phyloP scores from a whole-genome alignment of 345 rosid genomes.

The Excoecaria agallocha region DNA sequence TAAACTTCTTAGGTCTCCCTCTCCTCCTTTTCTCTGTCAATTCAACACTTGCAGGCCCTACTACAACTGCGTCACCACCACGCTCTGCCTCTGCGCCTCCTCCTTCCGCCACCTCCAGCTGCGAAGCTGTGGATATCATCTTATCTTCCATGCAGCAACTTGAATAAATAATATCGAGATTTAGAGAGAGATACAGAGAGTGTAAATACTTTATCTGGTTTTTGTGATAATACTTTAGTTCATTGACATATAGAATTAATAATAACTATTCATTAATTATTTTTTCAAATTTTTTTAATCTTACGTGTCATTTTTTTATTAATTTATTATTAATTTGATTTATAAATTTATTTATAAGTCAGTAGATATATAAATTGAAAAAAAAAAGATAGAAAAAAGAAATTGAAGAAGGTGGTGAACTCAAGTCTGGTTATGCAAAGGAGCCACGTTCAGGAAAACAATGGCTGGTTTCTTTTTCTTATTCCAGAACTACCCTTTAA shows the following conservation, averaged over 20 bases:
- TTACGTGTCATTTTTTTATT: not conserved
- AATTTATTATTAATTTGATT: not conserved
- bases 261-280: no score
- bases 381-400: not conserved
- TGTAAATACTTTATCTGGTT: no score
- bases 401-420: not conserved
- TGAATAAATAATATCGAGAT: not conserved
- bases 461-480: conserved; percentile 5
- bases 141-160: conserved; percentile 15
- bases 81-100: not conserved
- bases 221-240: no score
- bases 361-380: not conserved
- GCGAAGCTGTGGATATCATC: not conserved
- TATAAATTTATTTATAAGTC: not conserved
- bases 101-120: not conserved
- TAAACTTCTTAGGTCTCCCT: conserved; percentile 17
- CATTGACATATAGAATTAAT: no score
- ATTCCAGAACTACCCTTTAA: not conserved
- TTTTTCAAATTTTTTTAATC: no score
- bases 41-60: not conserved
- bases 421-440: not conserved
- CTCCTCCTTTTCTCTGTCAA: conserved; percentile 16
- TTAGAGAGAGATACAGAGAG: not conserved
- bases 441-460: not conserved
- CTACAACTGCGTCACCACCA: not conserved